These are phyloP conservation scores for Entrophospora sp. DNA, from an alignment of 192 early-diverging fungal species.

Conservation along the genomic window DNA sequence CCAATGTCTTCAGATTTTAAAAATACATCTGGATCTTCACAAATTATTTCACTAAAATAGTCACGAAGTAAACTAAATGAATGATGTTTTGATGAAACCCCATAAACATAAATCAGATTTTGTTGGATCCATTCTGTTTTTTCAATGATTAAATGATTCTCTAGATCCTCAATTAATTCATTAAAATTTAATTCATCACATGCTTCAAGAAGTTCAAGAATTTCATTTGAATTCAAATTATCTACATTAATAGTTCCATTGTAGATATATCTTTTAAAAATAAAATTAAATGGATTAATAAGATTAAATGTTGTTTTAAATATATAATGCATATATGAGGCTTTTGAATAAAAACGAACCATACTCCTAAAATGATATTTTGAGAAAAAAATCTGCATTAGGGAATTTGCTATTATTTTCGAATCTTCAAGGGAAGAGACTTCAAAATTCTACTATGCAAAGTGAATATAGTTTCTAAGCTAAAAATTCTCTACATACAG, in stretches of 20 bases:
- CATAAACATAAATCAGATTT: not conserved
- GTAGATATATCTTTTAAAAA: slow-evolving; percentile 14
- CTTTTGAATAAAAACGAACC: no score
- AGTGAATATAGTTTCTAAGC: no score
- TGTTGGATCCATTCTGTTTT: slow-evolving; percentile 4
- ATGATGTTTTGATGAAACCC: not conserved
- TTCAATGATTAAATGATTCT: not conserved
- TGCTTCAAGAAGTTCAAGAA: not conserved
- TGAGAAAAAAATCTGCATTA: no score
- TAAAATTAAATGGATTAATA: no score
- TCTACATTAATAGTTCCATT: not conserved
- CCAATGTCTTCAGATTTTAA: not conserved
- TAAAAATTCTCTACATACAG: no score
- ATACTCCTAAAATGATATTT: no score
- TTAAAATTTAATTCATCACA: not conserved
- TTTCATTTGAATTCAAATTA: not conserved
- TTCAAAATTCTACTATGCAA: no score
- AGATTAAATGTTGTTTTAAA: no score
- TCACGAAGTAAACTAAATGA: not conserved
- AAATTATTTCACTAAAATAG: not conserved
- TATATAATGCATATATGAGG: no score
- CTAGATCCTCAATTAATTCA: not conserved
- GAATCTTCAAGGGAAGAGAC: no score
- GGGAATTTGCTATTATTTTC: no score
- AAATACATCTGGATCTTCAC: not conserved